A percentile compares a stretch with the other conserved stretches of the same genome.
Evolutionary conservation across 1,139 yeast species (phyloP).

Genomic region (Spathaspora sp.): DNA sequence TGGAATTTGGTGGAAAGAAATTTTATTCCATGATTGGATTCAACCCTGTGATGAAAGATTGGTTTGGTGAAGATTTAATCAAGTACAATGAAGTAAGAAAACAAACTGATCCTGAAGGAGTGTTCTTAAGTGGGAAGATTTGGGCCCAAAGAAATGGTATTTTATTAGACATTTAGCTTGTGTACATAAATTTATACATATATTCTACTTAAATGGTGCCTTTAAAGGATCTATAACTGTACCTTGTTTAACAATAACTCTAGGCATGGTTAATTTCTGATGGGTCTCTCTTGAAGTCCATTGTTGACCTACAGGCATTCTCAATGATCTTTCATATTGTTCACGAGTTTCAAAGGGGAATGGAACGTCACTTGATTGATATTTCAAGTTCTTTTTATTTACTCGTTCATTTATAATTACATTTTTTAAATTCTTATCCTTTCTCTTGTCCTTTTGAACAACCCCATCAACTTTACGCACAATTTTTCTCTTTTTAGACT

Average conservation of each 20-base stretch:
- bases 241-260: constrained; percentile 84
- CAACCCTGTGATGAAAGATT: constrained; percentile 61
- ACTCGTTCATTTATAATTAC: constrained; percentile 89
- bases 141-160: constrained; percentile 87
- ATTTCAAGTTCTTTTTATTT: constrained; percentile 80
- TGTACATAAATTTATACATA: no score
- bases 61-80: constrained; percentile 77
- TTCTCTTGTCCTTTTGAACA: constrained; percentile 65
- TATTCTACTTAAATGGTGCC: constrained; percentile 60
- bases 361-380: constrained; percentile 85
- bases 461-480: constrained; percentile 74
- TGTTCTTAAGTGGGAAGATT: constrained; percentile 70
- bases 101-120: constrained; percentile 76
- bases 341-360: constrained; percentile 91
- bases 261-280: constrained; percentile 86
- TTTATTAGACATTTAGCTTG: constrained; percentile 22
- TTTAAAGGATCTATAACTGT: constrained; percentile 86
- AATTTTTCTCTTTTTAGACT: constrained; percentile 64
- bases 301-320: constrained; percentile 98
- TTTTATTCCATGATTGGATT: constrained; percentile 85
- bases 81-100: constrained; percentile 61
- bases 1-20: constrained; percentile 41
- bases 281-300: constrained; percentile 90
- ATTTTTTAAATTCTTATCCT: constrained; percentile 70
- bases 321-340: constrained; percentile 88